phyloP scores from a whole-genome alignment of 2,329 filamentous ascomycete species.

The Leptographium lundbergii region DNA sequence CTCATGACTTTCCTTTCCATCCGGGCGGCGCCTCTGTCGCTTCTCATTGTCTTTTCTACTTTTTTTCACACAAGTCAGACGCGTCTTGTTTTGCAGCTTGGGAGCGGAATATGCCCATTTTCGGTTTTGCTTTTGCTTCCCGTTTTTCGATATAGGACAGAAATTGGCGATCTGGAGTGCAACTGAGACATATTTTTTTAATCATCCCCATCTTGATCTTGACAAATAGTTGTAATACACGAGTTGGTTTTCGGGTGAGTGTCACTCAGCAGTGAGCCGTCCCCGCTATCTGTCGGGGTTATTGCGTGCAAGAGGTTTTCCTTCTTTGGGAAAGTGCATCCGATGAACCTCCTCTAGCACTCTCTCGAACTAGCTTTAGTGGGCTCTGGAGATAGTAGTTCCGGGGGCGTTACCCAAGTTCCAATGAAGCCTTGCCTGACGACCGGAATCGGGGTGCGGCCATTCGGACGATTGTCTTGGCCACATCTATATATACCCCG shows the following conservation, averaged over 20 bases:
- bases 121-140: conserved; percentile 4
- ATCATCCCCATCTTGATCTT: background rate
- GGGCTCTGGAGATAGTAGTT: background rate
- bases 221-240: too few relatives aligned
- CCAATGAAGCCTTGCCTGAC: background rate
- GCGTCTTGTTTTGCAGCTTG: conserved; percentile 4
- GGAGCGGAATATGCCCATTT: background rate
- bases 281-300: background rate
- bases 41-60: background rate
- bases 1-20: background rate
- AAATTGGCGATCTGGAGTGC: conserved; percentile 38
- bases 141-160: conserved; percentile 27
- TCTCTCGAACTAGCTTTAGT: background rate
- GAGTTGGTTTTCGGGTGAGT: background rate
- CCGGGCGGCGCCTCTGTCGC: background rate
- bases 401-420: background rate
- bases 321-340: conserved; percentile 9
- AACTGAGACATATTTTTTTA: conserved; percentile 19
- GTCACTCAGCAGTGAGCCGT: background rate
- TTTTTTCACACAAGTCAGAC: conserved; percentile 2
- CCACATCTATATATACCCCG: background rate
- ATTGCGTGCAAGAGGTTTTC: background rate
- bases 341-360: background rate
- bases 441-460: background rate
- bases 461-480: background rate